These are phyloP conservation scores for Closterium sp. DNA, from an alignment of 139 green algal genomes.

Conservation along the genomic window DNA sequence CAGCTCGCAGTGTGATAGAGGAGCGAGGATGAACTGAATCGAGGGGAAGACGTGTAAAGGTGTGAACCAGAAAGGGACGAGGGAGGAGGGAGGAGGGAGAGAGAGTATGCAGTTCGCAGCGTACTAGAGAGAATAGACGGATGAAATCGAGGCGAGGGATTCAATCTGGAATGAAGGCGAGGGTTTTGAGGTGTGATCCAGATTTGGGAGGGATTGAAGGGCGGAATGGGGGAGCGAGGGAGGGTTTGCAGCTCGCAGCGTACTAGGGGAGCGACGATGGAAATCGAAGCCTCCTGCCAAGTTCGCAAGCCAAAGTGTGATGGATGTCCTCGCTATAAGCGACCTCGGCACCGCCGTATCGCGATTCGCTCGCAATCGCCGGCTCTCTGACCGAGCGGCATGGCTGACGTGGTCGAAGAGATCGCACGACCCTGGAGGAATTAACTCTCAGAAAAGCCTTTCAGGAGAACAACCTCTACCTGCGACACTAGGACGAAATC, in stretches of 20 bases:
- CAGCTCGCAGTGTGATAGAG: too few species aligned
- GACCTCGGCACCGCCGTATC: slow-evolving; percentile 77
- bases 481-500: too few species aligned
- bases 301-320: slow-evolving; percentile 60
- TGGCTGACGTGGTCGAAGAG: slow-evolving; percentile 42
- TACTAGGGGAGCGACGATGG: slow-evolving; percentile 74
- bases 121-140: too few species aligned
- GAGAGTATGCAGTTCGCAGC: too few species aligned
- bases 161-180: too few species aligned
- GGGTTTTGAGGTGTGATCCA: too few species aligned
- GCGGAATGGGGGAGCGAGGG: background rate
- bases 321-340: slow-evolving; percentile 63
- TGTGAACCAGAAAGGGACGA: too few species aligned
- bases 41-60: too few species aligned
- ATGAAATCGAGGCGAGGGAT: background rate
- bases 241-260: background rate
- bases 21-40: too few species aligned
- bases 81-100: background rate
- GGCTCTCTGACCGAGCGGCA: slow-evolving; percentile 81
- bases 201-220: background rate
- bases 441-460: too few species aligned
- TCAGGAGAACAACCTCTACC: too few species aligned
- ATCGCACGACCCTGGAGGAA: background rate
- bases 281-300: slow-evolving; percentile 88
- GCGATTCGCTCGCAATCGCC: slow-evolving; percentile 80